Percentiles rank a stretch among this genome's conserved stretches.
phyloP scores from a whole-genome alignment of 768 basidiomycete genomes.

The Lactarius sanguifluus region DNA sequence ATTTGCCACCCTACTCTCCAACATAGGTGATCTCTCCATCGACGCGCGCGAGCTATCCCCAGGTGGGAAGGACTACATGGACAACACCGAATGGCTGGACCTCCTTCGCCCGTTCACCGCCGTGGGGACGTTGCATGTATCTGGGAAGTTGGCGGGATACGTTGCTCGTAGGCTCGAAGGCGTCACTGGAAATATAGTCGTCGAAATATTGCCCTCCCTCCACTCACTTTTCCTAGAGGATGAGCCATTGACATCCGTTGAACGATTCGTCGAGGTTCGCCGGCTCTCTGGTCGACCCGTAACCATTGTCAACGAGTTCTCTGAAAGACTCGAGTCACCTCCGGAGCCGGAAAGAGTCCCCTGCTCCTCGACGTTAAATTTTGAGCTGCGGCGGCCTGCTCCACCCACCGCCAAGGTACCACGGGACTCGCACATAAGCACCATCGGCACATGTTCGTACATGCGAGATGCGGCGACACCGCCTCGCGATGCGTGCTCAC shows the following conservation, averaged over 20 bases:
- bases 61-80: neutral
- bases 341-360: neutral
- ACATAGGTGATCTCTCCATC: neutral
- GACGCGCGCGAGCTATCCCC: too few species aligned
- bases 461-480: too few species aligned
- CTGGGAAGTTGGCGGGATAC: neutral
- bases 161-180: neutral
- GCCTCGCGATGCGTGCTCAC: too few species aligned
- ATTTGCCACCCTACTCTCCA: neutral
- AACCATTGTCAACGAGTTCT: neutral
- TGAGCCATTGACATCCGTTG: neutral
- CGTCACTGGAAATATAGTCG: neutral
- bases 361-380: neutral
- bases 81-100: neutral
- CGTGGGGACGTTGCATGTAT: neutral
- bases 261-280: neutral
- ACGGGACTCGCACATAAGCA: too few species aligned
- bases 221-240: neutral
- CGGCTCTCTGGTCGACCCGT: neutral
- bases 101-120: conserved; percentile 1
- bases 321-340: neutral
- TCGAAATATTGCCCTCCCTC: neutral
- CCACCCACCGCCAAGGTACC: too few species aligned
- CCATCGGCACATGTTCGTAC: too few species aligned
- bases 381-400: too few species aligned